Conservation (phyloP, 1,284 basidiomycete genomes). For the Ceratobasidium sp. region DNA sequence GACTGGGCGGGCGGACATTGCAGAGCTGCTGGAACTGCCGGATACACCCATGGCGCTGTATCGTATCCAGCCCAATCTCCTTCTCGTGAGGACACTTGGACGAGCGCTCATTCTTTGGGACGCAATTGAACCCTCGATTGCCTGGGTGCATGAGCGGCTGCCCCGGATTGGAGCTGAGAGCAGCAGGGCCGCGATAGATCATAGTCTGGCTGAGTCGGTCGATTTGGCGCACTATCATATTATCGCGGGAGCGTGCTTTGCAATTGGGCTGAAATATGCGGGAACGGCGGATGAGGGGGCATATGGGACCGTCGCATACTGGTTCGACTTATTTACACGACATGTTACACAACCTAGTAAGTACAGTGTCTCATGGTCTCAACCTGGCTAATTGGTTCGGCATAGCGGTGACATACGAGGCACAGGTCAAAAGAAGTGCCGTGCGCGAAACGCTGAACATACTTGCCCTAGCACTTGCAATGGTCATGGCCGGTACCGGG, state of each 20-base stretch:
- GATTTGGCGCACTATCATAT: constrained; percentile 92
- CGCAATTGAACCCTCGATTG: constrained; percentile 74
- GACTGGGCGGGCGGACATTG: constrained; percentile 86
- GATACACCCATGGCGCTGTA: constrained; percentile 84
- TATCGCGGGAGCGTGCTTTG: constrained; percentile 91
- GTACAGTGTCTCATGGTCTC: constrained; percentile 15
- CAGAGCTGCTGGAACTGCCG: constrained; percentile 86
- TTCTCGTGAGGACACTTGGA: constrained; percentile 85
- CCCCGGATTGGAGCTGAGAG: constrained; percentile 72
- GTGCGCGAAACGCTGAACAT: constrained; percentile 91
- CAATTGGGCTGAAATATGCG: constrained; percentile 92
- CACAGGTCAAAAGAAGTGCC: constrained; percentile 85
- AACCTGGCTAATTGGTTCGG: constrained; percentile 43
- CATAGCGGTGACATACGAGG: constrained; percentile 82
- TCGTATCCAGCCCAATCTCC: constrained; percentile 87
- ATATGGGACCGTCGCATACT: constrained; percentile 82
- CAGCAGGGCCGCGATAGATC: constrained; percentile 66
- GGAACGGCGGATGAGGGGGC: constrained; percentile 92
- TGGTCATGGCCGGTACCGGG: constrained; percentile 97
- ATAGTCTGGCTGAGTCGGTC: constrained; percentile 76
- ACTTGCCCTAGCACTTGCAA: constrained; percentile 85
- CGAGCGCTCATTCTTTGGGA: constrained; percentile 92
- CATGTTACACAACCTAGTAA: constrained; percentile 39
- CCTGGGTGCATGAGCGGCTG: constrained; percentile 85
- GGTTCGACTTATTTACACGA: constrained; percentile 81